Percentiles rank a stretch among this genome's conserved stretches.
Conservation (phyloP, 2,329 filamentous ascomycete species). For the Xylaria sp. region DNA sequence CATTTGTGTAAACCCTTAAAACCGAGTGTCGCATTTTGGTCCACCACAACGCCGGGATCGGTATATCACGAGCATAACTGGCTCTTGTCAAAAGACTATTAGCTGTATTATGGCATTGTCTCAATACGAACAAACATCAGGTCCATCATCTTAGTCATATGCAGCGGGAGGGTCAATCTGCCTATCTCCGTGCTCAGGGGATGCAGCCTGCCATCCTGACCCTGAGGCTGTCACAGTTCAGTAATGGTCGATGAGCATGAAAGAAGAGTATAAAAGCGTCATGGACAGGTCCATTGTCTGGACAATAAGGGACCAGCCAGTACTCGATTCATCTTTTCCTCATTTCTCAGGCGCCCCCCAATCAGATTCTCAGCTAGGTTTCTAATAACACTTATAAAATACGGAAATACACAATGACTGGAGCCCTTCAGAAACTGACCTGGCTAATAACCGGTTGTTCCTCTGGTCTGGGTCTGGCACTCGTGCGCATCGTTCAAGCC, state of each 20-base stretch:
- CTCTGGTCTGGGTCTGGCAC: conserved; percentile 3
- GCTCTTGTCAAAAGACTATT: neutral
- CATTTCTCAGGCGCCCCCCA: neutral
- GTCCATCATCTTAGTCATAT: neutral
- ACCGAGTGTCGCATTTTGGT: neutral
- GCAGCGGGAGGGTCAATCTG: neutral
- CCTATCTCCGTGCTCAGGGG: neutral
- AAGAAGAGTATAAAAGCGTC: neutral
- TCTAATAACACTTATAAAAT: neutral
- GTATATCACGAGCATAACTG: neutral
- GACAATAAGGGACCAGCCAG: neutral
- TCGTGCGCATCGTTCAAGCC: conserved; percentile 42
- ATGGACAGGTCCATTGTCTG: neutral
- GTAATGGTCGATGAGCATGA: neutral
- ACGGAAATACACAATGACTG: neutral
- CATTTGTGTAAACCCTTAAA: neutral
- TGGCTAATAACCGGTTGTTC: conserved; percentile 44
- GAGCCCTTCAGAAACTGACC: conserved; percentile 27
- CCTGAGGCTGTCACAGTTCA: neutral
- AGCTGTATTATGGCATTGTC: neutral
- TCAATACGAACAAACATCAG: neutral
- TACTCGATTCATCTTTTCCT: neutral
- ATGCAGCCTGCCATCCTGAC: neutral
- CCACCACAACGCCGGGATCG: neutral
- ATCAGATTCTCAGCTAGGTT: neutral